These are phyloP conservation scores for Abelmoschus esculentus DNA, from an alignment of 345 rosid species.

Conservation along the genomic window DNA sequence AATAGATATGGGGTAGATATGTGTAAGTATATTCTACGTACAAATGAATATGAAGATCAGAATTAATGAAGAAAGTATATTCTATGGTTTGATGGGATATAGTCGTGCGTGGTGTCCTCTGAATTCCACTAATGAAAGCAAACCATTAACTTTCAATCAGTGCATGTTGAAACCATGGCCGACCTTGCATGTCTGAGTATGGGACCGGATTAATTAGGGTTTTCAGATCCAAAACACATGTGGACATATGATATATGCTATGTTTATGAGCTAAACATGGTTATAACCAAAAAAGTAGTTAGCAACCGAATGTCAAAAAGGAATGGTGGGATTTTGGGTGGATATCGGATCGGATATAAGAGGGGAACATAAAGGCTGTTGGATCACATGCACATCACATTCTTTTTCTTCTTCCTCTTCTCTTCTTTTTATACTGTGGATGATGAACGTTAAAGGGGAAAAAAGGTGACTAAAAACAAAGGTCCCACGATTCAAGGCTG, in stretches of 20 bases:
- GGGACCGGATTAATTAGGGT: too few relatives aligned
- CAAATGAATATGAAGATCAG: conserved; percentile 10
- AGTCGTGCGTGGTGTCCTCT: conserved; percentile 2
- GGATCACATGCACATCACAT: conserved; percentile 73
- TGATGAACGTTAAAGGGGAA: conserved; percentile 29
- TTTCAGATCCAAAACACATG: too few relatives aligned
- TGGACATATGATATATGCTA: neutral
- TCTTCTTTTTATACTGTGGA: conserved; percentile 56
- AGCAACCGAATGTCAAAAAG: conserved; percentile 33
- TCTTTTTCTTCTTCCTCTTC: conserved; percentile 32
- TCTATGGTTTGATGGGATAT: conserved; percentile 10
- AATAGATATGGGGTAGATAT: neutral
- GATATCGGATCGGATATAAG: conserved; percentile 21
- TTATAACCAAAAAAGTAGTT: conserved; percentile 19
- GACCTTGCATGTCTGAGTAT: conserved; percentile 14
- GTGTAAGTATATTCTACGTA: conserved; percentile 14
- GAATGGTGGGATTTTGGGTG: conserved; percentile 19
- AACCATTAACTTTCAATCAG: conserved; percentile 28
- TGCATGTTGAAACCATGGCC: conserved; percentile 26
- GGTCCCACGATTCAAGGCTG: conserved; percentile 45
- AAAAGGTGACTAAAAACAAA: conserved; percentile 8
- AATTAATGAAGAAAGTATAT: neutral
- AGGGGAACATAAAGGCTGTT: conserved; percentile 79
- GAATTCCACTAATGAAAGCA: conserved; percentile 31
- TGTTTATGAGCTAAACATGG: conserved; percentile 33